These are phyloP conservation scores for Schizonepeta tenuifolia DNA, from an alignment of 257 asterid genomes.

Conservation along the genomic window DNA sequence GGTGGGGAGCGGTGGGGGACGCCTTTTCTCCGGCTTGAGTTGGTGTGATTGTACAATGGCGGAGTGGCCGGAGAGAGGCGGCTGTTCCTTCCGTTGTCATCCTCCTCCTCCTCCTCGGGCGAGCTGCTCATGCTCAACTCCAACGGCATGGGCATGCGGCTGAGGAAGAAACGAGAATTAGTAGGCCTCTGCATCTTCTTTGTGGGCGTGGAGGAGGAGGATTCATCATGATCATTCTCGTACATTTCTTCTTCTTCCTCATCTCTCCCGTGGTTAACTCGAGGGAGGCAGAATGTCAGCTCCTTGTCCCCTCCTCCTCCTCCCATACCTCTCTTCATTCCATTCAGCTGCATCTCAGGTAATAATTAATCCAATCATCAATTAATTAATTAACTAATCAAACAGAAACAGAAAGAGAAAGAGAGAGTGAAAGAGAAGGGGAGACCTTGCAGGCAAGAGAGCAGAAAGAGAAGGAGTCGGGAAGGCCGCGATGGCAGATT, in stretches of 20 bases:
- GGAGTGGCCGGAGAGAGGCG: slow-evolving; percentile 61
- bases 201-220: slow-evolving; percentile 39
- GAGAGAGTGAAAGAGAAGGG: too few relatives aligned
- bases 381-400: too few relatives aligned
- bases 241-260: slow-evolving; percentile 5
- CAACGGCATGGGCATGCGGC: not conserved
- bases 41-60: slow-evolving; percentile 53
- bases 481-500: slow-evolving; percentile 62
- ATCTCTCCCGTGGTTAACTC: slow-evolving; percentile 40
- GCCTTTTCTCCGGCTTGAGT: slow-evolving; percentile 73
- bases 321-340: slow-evolving; percentile 36
- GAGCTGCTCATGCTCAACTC: slow-evolving; percentile 31
- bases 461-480: slow-evolving; percentile 58
- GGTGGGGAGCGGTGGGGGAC: slow-evolving; percentile 71
- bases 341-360: slow-evolving; percentile 49
- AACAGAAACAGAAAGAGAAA: too few relatives aligned
- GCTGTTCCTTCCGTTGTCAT: not conserved
- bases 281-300: slow-evolving; percentile 46
- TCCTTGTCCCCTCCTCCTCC: slow-evolving; percentile 51
- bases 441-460: slow-evolving; percentile 67
- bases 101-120: slow-evolving; percentile 40
- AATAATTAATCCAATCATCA: too few relatives aligned
- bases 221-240: slow-evolving; percentile 27
- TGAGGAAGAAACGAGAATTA: too few relatives aligned
- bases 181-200: slow-evolving; percentile 40